Percentiles rank a stretch among this genome's conserved stretches.
phyloP scores from a whole-genome alignment of 179 eudicot genomes.

The Vitellaria paradoxa region DNA sequence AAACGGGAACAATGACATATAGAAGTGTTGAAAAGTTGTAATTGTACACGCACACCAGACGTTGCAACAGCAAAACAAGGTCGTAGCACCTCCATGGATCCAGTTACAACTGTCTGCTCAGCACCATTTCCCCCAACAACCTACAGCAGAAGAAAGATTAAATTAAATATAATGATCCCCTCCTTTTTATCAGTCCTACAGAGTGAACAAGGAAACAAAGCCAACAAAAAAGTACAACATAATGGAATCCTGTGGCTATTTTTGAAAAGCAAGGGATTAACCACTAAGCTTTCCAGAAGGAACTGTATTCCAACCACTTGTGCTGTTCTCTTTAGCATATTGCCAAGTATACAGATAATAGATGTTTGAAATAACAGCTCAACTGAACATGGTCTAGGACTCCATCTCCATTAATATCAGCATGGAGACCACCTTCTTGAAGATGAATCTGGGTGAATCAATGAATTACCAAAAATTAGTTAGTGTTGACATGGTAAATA shows the following conservation, averaged over 20 bases:
- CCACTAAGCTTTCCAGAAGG: neutral
- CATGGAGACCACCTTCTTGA: conserved; percentile 99
- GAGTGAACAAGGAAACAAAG: neutral
- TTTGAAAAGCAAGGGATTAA: neutral
- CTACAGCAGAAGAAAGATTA: conserved; percentile 33
- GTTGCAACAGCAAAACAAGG: conserved; percentile 99
- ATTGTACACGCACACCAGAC: conserved; percentile 97
- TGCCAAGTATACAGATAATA: neutral
- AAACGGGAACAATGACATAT: conserved; percentile 86
- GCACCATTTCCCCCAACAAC: conserved; percentile 95
- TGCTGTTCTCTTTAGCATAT: neutral
- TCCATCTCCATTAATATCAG: conserved; percentile 99
- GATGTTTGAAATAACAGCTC: neutral
- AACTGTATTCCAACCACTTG: neutral
- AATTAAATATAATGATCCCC: neutral
- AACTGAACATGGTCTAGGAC: conserved; percentile 99
- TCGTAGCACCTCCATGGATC: conserved; percentile 97
- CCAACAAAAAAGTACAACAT: neutral
- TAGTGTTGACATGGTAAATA: neutral
- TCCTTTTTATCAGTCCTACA: too few relatives aligned
- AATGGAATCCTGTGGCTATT: neutral
- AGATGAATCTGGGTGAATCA: conserved; percentile 76
- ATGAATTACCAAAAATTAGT: conserved; percentile 14
- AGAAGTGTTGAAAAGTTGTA: conserved; percentile 95
- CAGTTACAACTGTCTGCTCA: conserved; percentile 91